These are phyloP conservation scores for Forsythia viridissima DNA, from an alignment of 257 asterid genomes.

Conservation along the genomic window DNA sequence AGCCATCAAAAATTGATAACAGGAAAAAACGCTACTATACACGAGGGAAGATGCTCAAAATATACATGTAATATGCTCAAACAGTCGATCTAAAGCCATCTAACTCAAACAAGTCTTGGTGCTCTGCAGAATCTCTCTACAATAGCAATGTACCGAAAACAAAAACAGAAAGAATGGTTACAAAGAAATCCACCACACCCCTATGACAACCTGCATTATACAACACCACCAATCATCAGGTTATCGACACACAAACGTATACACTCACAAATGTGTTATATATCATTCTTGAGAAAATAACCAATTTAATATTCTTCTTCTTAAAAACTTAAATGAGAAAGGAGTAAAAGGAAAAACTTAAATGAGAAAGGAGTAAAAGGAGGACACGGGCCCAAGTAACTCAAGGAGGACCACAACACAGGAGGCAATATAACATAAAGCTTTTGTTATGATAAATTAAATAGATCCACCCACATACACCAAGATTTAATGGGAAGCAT, in stretches of 20 bases:
- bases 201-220: constrained; percentile 46
- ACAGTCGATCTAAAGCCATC: constrained; percentile 34
- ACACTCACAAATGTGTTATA: background rate
- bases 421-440: background rate
- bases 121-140: constrained; percentile 37
- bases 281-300: background rate
- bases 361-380: background rate
- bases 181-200: constrained; percentile 41
- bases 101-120: constrained; percentile 36
- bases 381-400: background rate
- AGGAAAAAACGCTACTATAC: constrained; percentile 37
- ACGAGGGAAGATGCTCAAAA: constrained; percentile 35
- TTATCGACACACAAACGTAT: constrained; percentile 2
- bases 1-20: background rate
- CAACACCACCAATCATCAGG: constrained; percentile 22
- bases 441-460: background rate
- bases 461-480: background rate
- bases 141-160: constrained; percentile 47
- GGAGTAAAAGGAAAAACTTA: background rate
- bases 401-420: background rate
- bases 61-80: constrained; percentile 41
- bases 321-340: background rate
- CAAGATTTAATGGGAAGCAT: background rate
- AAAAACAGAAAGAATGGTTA: constrained; percentile 60
- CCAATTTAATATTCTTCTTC: background rate